These are phyloP conservation scores for Ganoderma boninense DNA, from an alignment of 1,284 basidiomycete genomes.

Conservation along the genomic window DNA sequence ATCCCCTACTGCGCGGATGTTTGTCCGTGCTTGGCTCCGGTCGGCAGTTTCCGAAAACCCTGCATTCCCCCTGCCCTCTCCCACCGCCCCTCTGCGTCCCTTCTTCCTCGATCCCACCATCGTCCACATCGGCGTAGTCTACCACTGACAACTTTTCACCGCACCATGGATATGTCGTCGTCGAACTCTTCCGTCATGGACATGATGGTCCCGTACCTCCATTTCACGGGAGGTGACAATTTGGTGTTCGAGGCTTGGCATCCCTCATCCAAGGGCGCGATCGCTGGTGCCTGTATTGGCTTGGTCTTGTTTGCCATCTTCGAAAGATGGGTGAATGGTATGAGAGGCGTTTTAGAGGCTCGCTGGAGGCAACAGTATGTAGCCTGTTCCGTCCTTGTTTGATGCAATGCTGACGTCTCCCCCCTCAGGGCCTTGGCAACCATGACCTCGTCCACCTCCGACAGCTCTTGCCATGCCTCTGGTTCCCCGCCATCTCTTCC, in stretches of 20 bases:
- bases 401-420: neutral
- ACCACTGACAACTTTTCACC: neutral
- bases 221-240: conserved; percentile 68
- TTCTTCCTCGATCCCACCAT: conserved; percentile 2
- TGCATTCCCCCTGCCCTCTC: neutral
- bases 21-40: neutral
- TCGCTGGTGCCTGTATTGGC: conserved; percentile 78
- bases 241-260: conserved; percentile 76
- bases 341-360: conserved; percentile 57
- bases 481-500: conserved; percentile 5
- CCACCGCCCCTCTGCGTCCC: neutral
- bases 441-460: conserved; percentile 14
- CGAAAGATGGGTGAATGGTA: conserved; percentile 71
- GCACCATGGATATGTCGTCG: conserved; percentile 21
- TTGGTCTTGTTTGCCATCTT: conserved; percentile 72
- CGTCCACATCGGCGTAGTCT: neutral
- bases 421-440: conserved; percentile 15
- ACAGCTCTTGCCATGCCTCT: neutral
- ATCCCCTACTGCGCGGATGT: neutral
- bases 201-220: conserved; percentile 70
- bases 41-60: neutral
- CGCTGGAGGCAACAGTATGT: conserved; percentile 69
- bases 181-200: conserved; percentile 26
- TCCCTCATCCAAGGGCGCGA: conserved; percentile 71
- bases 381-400: conserved; percentile 6